Evolutionary conservation across 2,329 filamentous ascomycete genomes (phyloP).

Genomic region (Eutypella sp.): DNA sequence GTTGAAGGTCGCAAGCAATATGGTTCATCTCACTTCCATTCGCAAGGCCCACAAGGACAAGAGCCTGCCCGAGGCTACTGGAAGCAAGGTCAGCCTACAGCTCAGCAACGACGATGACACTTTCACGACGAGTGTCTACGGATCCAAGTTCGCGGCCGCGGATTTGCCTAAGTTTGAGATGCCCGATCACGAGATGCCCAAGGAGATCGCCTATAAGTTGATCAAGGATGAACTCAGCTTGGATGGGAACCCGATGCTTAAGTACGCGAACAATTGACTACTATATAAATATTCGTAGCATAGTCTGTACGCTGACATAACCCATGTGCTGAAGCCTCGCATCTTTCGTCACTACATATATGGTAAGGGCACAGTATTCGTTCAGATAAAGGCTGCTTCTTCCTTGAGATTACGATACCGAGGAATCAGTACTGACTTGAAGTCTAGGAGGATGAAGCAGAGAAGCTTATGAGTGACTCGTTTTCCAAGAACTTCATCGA

Average conservation of each 20-base stretch:
- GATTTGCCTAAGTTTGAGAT: slow-evolving; percentile 82
- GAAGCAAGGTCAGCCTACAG: slow-evolving; percentile 42
- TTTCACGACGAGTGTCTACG: slow-evolving; percentile 80
- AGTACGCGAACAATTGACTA: slow-evolving; percentile 53
- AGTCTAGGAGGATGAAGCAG: slow-evolving; percentile 78
- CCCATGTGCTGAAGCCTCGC: slow-evolving; percentile 57
- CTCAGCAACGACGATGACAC: slow-evolving; percentile 49
- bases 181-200: slow-evolving; percentile 86
- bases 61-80: slow-evolving; percentile 29
- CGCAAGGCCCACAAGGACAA: slow-evolving; percentile 23
- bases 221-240: slow-evolving; percentile 92
- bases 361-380: slow-evolving; percentile 52
- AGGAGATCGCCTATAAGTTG: slow-evolving; percentile 90
- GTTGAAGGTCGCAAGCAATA: slow-evolving; percentile 26
- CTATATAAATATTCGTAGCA: too few species aligned
- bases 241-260: slow-evolving; percentile 86
- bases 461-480: slow-evolving; percentile 90
- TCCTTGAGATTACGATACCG: too few species aligned
- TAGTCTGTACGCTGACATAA: too few species aligned
- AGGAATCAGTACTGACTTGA: slow-evolving; percentile 7
- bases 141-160: slow-evolving; percentile 73
- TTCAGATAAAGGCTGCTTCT: background rate
- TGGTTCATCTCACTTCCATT: slow-evolving; percentile 49
- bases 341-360: slow-evolving; percentile 93
- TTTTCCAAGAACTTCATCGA: slow-evolving; percentile 96